Evolutionary conservation across 2,329 filamentous ascomycete genomes (phyloP).

Genomic region (Trichophyton benhamiae): DNA sequence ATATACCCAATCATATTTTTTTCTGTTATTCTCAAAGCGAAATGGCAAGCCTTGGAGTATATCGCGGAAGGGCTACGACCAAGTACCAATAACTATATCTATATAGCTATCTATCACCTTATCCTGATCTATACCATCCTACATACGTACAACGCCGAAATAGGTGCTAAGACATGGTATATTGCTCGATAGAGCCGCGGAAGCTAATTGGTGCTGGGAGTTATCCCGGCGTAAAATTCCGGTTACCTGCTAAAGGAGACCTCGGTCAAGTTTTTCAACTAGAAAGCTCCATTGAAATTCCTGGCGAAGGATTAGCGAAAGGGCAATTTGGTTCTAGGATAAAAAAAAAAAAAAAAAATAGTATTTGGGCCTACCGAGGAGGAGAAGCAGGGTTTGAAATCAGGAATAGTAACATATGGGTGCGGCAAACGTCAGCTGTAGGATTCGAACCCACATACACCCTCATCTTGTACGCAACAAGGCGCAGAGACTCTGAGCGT

Average conservation of each 20-base stretch:
- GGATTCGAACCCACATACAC: not conserved
- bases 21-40: too few relatives aligned
- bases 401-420: not conserved
- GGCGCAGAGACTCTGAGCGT: not conserved
- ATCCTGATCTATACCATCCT: too few relatives aligned
- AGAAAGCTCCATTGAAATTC: not conserved
- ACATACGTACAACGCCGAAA: not conserved
- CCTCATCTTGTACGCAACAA: not conserved
- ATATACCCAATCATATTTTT: too few relatives aligned
- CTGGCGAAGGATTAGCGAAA: not conserved
- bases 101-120: too few relatives aligned
- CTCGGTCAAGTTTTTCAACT: not conserved
- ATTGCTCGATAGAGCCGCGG: not conserved
- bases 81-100: too few relatives aligned
- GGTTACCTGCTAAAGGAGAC: not conserved
- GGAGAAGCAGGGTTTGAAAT: not conserved
- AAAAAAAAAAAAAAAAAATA: not conserved
- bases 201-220: not conserved
- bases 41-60: too few relatives aligned
- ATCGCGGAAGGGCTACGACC: too few relatives aligned
- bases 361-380: too few relatives aligned
- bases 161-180: not conserved
- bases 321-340: not conserved
- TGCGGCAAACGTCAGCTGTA: not conserved
- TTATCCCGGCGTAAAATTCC: not conserved